Evolutionary conservation across 2,329 filamentous ascomycete genomes (phyloP).

Genomic region (Sphaerostilbella broomeana): DNA sequence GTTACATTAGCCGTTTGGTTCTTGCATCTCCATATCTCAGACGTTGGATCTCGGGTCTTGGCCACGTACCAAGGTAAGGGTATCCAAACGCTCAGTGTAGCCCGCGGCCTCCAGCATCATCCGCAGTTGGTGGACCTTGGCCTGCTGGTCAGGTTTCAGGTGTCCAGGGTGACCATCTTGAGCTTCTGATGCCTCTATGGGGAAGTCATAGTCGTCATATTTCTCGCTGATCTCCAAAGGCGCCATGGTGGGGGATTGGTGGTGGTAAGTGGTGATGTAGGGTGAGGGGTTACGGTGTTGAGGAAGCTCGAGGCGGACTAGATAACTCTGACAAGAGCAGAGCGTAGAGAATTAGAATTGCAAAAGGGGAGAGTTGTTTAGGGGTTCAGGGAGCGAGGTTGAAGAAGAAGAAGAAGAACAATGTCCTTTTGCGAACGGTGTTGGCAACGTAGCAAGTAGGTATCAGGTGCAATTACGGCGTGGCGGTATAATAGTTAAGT

Average conservation of each 20-base stretch:
- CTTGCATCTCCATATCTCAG: neutral
- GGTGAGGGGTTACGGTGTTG: constrained; percentile 9
- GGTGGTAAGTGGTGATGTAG: constrained; percentile 5
- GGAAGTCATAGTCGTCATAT: constrained; percentile 95
- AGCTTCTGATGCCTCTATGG: constrained; percentile 63
- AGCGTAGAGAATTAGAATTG: neutral
- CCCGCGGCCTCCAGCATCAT: constrained; percentile 77
- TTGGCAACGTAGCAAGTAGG: constrained; percentile 6
- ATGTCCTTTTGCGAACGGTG: constrained; percentile 6
- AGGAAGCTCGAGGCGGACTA: neutral
- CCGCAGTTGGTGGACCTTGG: constrained; percentile 79
- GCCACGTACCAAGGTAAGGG: constrained; percentile 80
- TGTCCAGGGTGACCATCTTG: constrained; percentile 80
- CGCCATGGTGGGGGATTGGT: constrained; percentile 34
- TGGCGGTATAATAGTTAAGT: constrained; percentile 12
- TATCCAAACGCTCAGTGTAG: constrained; percentile 80
- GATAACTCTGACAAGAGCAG: neutral
- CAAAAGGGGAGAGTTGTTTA: constrained; percentile 6
- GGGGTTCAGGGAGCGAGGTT: constrained; percentile 3
- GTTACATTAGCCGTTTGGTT: constrained; percentile 1
- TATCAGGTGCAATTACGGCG: constrained; percentile 14
- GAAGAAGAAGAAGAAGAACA: too few relatives aligned
- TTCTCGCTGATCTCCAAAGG: constrained; percentile 68
- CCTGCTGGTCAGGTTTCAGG: constrained; percentile 80
- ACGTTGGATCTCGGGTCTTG: constrained; percentile 9